Evolutionary conservation across 1,139 yeast species (phyloP).

Genomic region (Zygoascus meyerae): DNA sequence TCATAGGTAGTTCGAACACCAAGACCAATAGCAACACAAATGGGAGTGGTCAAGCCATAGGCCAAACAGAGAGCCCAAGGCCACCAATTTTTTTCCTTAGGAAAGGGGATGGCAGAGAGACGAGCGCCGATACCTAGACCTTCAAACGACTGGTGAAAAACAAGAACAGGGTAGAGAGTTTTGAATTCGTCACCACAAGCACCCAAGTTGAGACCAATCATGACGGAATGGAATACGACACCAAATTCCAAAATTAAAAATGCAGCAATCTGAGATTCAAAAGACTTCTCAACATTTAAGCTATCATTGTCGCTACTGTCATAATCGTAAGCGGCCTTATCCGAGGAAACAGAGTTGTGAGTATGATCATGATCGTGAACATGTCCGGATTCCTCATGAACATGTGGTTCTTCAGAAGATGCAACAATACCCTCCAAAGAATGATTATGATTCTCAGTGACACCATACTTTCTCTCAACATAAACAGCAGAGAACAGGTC

Average conservation of each 20-base stretch:
- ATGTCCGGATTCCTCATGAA: slow-evolving; percentile 26
- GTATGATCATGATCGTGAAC: slow-evolving; percentile 4
- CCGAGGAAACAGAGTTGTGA: not conserved
- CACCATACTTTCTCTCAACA: slow-evolving; percentile 22
- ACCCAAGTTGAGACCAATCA: slow-evolving; percentile 69
- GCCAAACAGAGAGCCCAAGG: slow-evolving; percentile 58
- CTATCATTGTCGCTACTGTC: slow-evolving; percentile 45
- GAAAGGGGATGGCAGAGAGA: slow-evolving; percentile 54
- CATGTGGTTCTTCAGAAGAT: slow-evolving; percentile 33
- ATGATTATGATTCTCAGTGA: slow-evolving; percentile 35
- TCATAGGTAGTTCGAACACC: slow-evolving; percentile 69
- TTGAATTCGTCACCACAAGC: slow-evolving; percentile 58
- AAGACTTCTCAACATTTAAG: slow-evolving; percentile 39
- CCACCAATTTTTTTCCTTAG: slow-evolving; percentile 39
- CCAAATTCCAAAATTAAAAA: slow-evolving; percentile 69
- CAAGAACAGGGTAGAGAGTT: slow-evolving; percentile 69
- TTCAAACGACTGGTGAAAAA: slow-evolving; percentile 89
- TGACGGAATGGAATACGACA: slow-evolving; percentile 71
- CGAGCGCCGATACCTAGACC: slow-evolving; percentile 87
- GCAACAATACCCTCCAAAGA: slow-evolving; percentile 36
- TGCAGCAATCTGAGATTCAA: slow-evolving; percentile 49
- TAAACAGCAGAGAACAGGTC: slow-evolving; percentile 28
- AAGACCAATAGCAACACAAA: slow-evolving; percentile 75
- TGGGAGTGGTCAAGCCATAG: slow-evolving; percentile 67
- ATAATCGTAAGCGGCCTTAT: slow-evolving; percentile 39